Evolutionary conservation across 129 eudicot species (phyloP), one percentile per base, ranked within the genome.

Genomic region (Flaveria sonorensis): DNA sequence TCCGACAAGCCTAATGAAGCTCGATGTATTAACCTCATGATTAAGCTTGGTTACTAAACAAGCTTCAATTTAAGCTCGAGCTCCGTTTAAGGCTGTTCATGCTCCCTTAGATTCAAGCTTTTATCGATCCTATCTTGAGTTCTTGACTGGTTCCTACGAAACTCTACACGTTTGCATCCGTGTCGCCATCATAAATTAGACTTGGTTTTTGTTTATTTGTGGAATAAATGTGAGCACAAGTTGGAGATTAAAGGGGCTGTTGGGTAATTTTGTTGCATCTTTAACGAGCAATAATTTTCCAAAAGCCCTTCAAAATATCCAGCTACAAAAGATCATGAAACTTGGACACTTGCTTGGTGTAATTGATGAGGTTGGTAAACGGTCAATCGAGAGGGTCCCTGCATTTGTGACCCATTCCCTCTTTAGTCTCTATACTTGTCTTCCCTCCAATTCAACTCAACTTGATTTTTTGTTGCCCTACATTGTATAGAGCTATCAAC

Each of bases 371-470:
- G 45, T 63, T 28, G 69, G 46, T 63, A 4, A 62, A 12, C 43
- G 20, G 45, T 63, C 69, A 43, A 63, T 63, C 21, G 21, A 15
- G 46, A 28, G 69, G 69, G 69, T 12, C 69, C 68, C 69, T 63
- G 69, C 69, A 63, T 62, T 62, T 62, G 68, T 26, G 43, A 62
- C 68, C 28, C 19, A 62, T 61, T 62, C 19, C 43, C 36, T 24
- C 7, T 60, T 23, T 40, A 4, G 16, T 24, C 7, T 60, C 3
- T 13, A 57, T 57, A 57, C 64, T 48, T 13, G 15, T 47, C 53
- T 14, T 48, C 53, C 15, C 53, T 48, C 53, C 6, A 0, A 15
- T 47, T 47, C 15, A 47, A 15, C 66, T 60, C 40, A 20, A 10
- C 24, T 13, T 62, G 1, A 12, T 14, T 6, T 9, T 30, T 14